Evolutionary conservation across 345 rosid species (phyloP).

Genomic region (Euphorbia tirucalli): DNA sequence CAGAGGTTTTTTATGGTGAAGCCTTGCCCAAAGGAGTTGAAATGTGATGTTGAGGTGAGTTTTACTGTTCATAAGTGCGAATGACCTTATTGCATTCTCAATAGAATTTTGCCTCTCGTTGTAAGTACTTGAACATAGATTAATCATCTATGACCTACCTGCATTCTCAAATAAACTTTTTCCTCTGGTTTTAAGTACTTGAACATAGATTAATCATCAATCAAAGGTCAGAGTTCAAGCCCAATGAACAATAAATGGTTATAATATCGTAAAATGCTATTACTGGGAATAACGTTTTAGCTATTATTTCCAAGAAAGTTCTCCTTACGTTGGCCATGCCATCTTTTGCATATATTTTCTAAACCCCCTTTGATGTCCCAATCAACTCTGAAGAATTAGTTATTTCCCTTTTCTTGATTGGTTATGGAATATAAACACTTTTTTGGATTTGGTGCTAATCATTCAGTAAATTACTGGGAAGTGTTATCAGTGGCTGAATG

Average conservation of each 20-base stretch:
- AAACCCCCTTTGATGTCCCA: not conserved
- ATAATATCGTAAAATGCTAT: not conserved
- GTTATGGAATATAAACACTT: not conserved
- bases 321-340: not conserved
- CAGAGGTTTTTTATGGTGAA: conserved; percentile 88
- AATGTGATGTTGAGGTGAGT: conserved; percentile 88
- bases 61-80: conserved; percentile 14
- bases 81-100: not conserved
- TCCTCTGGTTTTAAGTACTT: not conserved
- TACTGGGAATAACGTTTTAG: not conserved
- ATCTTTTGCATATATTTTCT: not conserved
- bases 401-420: not conserved
- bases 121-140: not conserved
- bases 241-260: not conserved
- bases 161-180: not conserved
- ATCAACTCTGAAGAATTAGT: not conserved
- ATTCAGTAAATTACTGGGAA: not conserved
- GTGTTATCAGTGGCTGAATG: not conserved
- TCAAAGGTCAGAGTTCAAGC: not conserved
- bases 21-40: conserved; percentile 87
- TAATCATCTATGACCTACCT: not conserved
- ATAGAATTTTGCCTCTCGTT: not conserved
- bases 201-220: not conserved
- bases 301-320: not conserved
- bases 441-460: not conserved